Conservation (phyloP, 768 basidiomycete genomes). For the Pisolithus orientalis region DNA sequence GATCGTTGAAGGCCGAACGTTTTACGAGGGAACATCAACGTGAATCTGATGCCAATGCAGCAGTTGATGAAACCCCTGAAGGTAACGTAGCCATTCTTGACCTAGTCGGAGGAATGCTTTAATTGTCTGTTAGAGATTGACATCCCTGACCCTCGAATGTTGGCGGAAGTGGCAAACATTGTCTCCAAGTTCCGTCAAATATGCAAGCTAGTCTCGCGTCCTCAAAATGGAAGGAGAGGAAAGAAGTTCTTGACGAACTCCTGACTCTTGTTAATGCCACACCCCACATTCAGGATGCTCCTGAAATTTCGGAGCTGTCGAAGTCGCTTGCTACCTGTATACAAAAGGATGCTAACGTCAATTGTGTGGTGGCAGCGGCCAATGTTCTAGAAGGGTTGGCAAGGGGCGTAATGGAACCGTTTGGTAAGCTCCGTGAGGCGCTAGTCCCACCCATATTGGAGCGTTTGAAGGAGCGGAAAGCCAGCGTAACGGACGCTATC, state of each 20-base stretch:
- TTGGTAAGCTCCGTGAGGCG: slow-evolving; percentile 66
- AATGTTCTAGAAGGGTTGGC: slow-evolving; percentile 81
- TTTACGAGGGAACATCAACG: slow-evolving; percentile 71
- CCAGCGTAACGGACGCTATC: slow-evolving; percentile 83
- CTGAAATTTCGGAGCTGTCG: slow-evolving; percentile 70
- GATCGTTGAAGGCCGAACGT: slow-evolving; percentile 71
- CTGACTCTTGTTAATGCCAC: slow-evolving; percentile 60
- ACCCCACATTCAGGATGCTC: slow-evolving; percentile 72
- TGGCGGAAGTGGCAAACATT: slow-evolving; percentile 80
- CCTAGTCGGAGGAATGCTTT: slow-evolving; percentile 5
- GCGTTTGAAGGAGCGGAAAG: slow-evolving; percentile 90
- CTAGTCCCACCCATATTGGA: slow-evolving; percentile 79
- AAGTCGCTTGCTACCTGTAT: slow-evolving; percentile 76
- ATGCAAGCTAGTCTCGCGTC: slow-evolving; percentile 74
- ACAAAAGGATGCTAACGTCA: slow-evolving; percentile 88
- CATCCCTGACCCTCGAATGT: slow-evolving; percentile 67
- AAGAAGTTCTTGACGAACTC: slow-evolving; percentile 84
- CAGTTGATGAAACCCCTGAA: slow-evolving; percentile 33
- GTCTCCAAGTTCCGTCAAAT: slow-evolving; percentile 63
- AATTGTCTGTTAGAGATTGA: slow-evolving; percentile 35
- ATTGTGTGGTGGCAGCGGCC: slow-evolving; percentile 88
- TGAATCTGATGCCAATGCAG: slow-evolving; percentile 51
- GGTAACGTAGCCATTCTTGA: slow-evolving; percentile 30
- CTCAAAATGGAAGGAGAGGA: slow-evolving; percentile 97
- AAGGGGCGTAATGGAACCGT: slow-evolving; percentile 68